These are phyloP conservation scores for Mariannaea elegans DNA, from an alignment of 2,329 filamentous ascomycete species.

Conservation along the genomic window DNA sequence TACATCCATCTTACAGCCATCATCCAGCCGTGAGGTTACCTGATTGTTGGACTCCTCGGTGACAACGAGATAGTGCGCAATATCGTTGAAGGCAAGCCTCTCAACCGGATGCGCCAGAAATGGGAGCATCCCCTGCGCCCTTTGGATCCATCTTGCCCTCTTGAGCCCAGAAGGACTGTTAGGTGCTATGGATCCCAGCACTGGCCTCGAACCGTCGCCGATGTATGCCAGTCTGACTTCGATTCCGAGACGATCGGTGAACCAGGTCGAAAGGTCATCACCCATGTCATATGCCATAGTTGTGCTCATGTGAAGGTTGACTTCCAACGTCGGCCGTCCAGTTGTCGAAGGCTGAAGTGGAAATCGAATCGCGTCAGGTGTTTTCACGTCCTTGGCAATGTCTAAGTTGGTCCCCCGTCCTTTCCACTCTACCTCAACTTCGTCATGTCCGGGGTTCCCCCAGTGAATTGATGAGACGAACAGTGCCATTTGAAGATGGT, in stretches of 20 bases:
- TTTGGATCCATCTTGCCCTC: constrained; percentile 2
- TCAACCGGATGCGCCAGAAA: constrained; percentile 20
- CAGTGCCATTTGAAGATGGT: constrained; percentile 30
- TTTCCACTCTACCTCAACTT: constrained; percentile 20
- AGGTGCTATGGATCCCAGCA: constrained; percentile 34
- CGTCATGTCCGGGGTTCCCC: neutral
- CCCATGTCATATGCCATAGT: constrained; percentile 36
- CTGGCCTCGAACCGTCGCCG: constrained; percentile 32
- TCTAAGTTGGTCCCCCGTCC: constrained; percentile 18
- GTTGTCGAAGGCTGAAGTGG: constrained; percentile 20
- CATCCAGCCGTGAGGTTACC: constrained; percentile 22
- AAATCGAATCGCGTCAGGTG: constrained; percentile 14
- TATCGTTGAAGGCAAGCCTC: constrained; percentile 28
- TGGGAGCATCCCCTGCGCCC: constrained; percentile 13
- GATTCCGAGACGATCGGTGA: constrained; percentile 27
- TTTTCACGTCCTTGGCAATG: neutral
- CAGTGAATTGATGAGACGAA: constrained; percentile 27
- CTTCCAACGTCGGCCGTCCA: constrained; percentile 1
- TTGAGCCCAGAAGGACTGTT: constrained; percentile 31
- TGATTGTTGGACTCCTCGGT: constrained; percentile 37
- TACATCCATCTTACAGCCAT: constrained; percentile 30
- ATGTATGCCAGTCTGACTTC: constrained; percentile 33
- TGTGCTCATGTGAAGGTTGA: constrained; percentile 27
- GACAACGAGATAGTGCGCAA: constrained; percentile 36
- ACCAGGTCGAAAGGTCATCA: constrained; percentile 29